Conservation (phyloP, 768 basidiomycete species). For the Suillus hirtellus region DNA sequence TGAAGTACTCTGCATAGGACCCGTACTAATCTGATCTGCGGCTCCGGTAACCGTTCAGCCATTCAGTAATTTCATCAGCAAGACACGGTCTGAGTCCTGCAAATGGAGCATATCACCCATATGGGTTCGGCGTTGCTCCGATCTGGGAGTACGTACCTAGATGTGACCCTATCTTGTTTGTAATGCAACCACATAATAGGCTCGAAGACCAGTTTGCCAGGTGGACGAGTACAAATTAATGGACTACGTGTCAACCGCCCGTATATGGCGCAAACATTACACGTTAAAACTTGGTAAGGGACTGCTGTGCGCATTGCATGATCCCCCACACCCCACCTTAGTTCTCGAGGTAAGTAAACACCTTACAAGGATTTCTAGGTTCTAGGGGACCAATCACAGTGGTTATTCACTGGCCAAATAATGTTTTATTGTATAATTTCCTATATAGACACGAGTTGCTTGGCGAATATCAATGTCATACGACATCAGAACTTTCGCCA, state of each 20-base stretch:
- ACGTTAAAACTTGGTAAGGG: neutral
- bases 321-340: neutral
- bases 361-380: neutral
- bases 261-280: neutral
- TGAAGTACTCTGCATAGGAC: slow-evolving; percentile 6
- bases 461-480: neutral
- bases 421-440: neutral
- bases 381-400: neutral
- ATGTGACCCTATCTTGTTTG: slow-evolving; percentile 1
- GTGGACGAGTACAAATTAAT: slow-evolving; percentile 50
- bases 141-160: slow-evolving; percentile 49
- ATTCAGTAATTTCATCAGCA: slow-evolving; percentile 81
- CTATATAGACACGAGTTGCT: neutral
- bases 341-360: neutral
- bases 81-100: slow-evolving; percentile 45
- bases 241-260: neutral
- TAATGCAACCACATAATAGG: slow-evolving; percentile 25
- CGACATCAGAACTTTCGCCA: neutral
- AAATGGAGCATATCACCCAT: slow-evolving; percentile 43
- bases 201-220: slow-evolving; percentile 64
- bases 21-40: slow-evolving; percentile 12
- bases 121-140: slow-evolving; percentile 31
- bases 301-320: neutral
- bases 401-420: neutral
- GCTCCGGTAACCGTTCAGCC: slow-evolving; percentile 26